Percentiles rank a stretch among this genome's conserved stretches.
phyloP scores from a whole-genome alignment of 306 rosid genomes.

The Cicer arietinum region DNA sequence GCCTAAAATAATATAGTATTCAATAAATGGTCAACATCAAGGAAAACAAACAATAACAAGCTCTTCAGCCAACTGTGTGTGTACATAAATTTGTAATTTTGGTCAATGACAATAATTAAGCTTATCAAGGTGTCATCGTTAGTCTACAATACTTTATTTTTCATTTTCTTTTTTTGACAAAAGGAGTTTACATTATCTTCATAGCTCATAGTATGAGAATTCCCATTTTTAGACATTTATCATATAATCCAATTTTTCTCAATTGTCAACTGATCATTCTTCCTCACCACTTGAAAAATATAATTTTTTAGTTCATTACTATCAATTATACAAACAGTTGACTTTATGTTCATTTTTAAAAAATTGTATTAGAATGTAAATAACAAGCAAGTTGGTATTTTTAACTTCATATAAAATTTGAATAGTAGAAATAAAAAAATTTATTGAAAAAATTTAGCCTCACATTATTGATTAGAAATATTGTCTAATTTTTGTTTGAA shows the following conservation, averaged over 20 bases:
- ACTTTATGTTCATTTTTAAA: background rate
- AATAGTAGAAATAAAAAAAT: background rate
- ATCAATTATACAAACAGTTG: slow-evolving; percentile 3
- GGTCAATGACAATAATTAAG: slow-evolving; percentile 38
- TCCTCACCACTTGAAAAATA: slow-evolving; percentile 2
- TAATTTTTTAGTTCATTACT: background rate
- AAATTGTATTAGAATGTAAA: background rate
- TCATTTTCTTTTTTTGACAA: too few relatives aligned
- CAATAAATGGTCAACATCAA: background rate
- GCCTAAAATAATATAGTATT: background rate
- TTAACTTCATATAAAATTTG: background rate
- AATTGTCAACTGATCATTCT: background rate
- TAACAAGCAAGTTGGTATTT: background rate
- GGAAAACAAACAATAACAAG: background rate
- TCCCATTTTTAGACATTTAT: background rate
- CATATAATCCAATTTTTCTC: background rate
- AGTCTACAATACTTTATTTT: background rate
- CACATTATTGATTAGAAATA: too few relatives aligned
- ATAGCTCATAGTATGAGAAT: background rate
- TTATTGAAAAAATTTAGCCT: background rate
- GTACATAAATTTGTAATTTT: slow-evolving; percentile 12
- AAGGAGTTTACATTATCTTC: too few relatives aligned
- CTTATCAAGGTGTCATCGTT: slow-evolving; percentile 20
- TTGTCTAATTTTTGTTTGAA: too few relatives aligned
- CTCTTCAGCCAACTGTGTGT: background rate